Evolutionary conservation across 371 early-diverging fungal species (phyloP).

Genomic region (Chytridium lagenaria): DNA sequence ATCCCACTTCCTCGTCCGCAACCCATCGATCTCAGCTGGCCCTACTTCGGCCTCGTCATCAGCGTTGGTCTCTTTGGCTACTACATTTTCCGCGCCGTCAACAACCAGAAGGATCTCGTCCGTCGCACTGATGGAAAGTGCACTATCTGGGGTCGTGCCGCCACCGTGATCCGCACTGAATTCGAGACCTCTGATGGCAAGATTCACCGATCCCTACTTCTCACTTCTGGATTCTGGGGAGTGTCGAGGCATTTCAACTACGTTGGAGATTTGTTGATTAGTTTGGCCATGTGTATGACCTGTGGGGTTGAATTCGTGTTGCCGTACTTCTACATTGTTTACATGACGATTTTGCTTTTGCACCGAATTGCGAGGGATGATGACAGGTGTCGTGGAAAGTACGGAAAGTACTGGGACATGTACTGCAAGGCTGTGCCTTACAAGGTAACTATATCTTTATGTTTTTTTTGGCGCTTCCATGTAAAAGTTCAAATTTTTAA

Average conservation of each 20-base stretch:
- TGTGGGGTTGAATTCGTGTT: slow-evolving; percentile 66
- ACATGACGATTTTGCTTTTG: slow-evolving; percentile 70
- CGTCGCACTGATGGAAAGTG: slow-evolving; percentile 72
- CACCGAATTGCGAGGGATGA: slow-evolving; percentile 72
- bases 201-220: slow-evolving; percentile 65
- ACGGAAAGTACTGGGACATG: slow-evolving; percentile 77
- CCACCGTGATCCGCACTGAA: slow-evolving; percentile 70
- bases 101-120: slow-evolving; percentile 79
- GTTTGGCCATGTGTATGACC: slow-evolving; percentile 70
- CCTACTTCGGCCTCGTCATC: slow-evolving; percentile 54
- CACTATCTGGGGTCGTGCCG: slow-evolving; percentile 78
- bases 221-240: slow-evolving; percentile 82
- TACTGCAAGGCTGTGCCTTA: slow-evolving; percentile 67
- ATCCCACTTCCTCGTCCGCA: slow-evolving; percentile 74
- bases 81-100: slow-evolving; percentile 79
- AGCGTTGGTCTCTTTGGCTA: slow-evolving; percentile 69
- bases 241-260: slow-evolving; percentile 83
- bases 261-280: slow-evolving; percentile 72
- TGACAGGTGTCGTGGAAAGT: slow-evolving; percentile 70
- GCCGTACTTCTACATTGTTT: slow-evolving; percentile 77
- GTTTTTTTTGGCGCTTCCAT: neutral
- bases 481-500: too few species aligned
- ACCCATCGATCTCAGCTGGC: slow-evolving; percentile 67
- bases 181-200: slow-evolving; percentile 76
- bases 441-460: slow-evolving; percentile 62